Evolutionary conservation across 2,329 filamentous ascomycete species (phyloP), one percentile per base, ranked within the genome.

Genomic region (Bipolaris zeicola): DNA sequence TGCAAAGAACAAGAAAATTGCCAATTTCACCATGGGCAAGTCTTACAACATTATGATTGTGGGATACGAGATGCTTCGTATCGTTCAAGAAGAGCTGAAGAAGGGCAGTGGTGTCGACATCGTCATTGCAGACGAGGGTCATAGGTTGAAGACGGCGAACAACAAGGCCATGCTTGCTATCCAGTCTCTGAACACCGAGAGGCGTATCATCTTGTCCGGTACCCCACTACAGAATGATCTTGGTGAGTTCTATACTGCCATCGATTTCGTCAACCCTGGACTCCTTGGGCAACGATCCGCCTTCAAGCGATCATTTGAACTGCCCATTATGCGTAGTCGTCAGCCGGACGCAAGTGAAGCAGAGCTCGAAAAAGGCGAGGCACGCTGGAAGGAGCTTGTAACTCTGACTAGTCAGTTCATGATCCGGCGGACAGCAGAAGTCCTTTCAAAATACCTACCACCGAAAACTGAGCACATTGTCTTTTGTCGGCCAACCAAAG

Each of bases 11-110:
- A 85, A 81, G 57, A 82, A 84, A 43, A 76, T 90, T 26, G 86
- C 84, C 1, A 86, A 89, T 68, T 91, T 91, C 68, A 90, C 88
- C 1, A 85, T 80, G 75, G 87, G 88, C 28, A 87, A 82, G 66
- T 82, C 82, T 22, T 91, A 90, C 68, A 88, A 83, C 63, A 81
- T 91, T 22, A 87, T 90, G 86, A 88, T 91, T 62, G 85, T 91
- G 55, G 88, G 88, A 1, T 91, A 91, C 66, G 88, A 91, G 71
- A 88, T 88, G 73, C 76, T 90, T 28, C 81, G 87, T 45, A 82
- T 81, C 4, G 84, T 90, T 1, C 85, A 89, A 60, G 86, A 87
- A 48, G 86, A 88, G 49, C 75, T 91, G 42, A 83, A 85, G 60
- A 85, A 85, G 66, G 85, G 85, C 6, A 75, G 78, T 52, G 83